Evolutionary conservation across 768 basidiomycete genomes (phyloP).

Genomic region (Mycena filopes): DNA sequence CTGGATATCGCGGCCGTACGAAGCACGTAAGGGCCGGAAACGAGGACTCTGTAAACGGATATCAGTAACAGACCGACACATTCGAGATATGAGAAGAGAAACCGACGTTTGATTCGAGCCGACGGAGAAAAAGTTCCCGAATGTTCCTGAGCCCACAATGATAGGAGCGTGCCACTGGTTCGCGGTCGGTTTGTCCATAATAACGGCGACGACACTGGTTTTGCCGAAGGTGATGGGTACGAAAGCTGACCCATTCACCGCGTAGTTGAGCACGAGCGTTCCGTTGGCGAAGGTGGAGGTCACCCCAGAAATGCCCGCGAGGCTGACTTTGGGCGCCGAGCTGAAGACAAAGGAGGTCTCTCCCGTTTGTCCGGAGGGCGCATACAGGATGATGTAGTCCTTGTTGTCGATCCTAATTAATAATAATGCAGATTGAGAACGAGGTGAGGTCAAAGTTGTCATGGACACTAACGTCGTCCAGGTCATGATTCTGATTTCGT

Average conservation of each 20-base stretch:
- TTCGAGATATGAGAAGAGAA: background rate
- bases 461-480: slow-evolving; percentile 61
- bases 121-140: slow-evolving; percentile 56
- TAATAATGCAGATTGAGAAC: slow-evolving; percentile 38
- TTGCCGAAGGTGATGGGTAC: slow-evolving; percentile 44
- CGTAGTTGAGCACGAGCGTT: slow-evolving; percentile 52
- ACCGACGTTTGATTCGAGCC: slow-evolving; percentile 56
- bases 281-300: slow-evolving; percentile 47
- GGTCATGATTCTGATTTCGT: slow-evolving; percentile 55
- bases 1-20: slow-evolving; percentile 56
- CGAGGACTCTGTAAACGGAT: slow-evolving; percentile 46
- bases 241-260: slow-evolving; percentile 46
- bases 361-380: slow-evolving; percentile 51
- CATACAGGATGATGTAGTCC: slow-evolving; percentile 58
- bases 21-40: slow-evolving; percentile 65
- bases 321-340: slow-evolving; percentile 42
- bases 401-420: slow-evolving; percentile 53
- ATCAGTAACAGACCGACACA: background rate
- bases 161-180: slow-evolving; percentile 61
- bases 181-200: slow-evolving; percentile 61
- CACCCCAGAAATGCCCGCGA: slow-evolving; percentile 43
- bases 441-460: background rate
- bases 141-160: slow-evolving; percentile 47
- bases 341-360: slow-evolving; percentile 55
- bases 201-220: slow-evolving; percentile 43